These are phyloP conservation scores for Butyriboletus appendiculatus DNA, from an alignment of 1,284 basidiomycete genomes.

Conservation along the genomic window DNA sequence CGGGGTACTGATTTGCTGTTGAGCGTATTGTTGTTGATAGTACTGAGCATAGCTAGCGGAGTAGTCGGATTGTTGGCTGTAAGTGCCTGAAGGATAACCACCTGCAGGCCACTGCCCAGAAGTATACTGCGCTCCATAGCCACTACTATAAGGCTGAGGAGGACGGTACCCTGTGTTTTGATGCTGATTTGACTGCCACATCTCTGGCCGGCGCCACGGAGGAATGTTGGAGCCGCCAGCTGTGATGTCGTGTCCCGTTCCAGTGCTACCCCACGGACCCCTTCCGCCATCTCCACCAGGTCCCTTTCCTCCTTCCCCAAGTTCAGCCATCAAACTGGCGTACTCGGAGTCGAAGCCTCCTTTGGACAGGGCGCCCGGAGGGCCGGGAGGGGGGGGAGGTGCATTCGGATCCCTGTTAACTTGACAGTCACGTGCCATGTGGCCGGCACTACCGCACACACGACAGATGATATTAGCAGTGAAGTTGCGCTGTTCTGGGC, in stretches of 20 bases:
- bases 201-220: slow-evolving; percentile 85
- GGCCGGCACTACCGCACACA: slow-evolving; percentile 91
- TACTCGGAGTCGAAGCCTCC: slow-evolving; percentile 96
- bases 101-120: slow-evolving; percentile 47
- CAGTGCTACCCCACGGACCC: slow-evolving; percentile 60
- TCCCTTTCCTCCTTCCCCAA: slow-evolving; percentile 81
- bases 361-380: slow-evolving; percentile 47
- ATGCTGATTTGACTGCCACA: slow-evolving; percentile 64
- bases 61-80: slow-evolving; percentile 61
- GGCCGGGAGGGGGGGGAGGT: slow-evolving; percentile 34
- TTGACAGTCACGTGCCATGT: slow-evolving; percentile 96
- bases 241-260: slow-evolving; percentile 70
- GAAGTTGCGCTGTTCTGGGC: slow-evolving; percentile 94
- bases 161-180: slow-evolving; percentile 55
- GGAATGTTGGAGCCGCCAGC: slow-evolving; percentile 79
- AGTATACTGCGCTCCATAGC: slow-evolving; percentile 40
- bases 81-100: slow-evolving; percentile 42
- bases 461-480: slow-evolving; percentile 98
- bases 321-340: slow-evolving; percentile 95
- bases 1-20: slow-evolving; percentile 63
- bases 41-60: slow-evolving; percentile 77
- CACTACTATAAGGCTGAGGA: slow-evolving; percentile 47
- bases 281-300: slow-evolving; percentile 55
- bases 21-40: slow-evolving; percentile 79
- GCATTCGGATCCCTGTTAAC: slow-evolving; percentile 80